Base-by-base conservation (phyloP, 495 filamentous ascomycete species). In the Paragyromitra xinjiangensis region DNA sequence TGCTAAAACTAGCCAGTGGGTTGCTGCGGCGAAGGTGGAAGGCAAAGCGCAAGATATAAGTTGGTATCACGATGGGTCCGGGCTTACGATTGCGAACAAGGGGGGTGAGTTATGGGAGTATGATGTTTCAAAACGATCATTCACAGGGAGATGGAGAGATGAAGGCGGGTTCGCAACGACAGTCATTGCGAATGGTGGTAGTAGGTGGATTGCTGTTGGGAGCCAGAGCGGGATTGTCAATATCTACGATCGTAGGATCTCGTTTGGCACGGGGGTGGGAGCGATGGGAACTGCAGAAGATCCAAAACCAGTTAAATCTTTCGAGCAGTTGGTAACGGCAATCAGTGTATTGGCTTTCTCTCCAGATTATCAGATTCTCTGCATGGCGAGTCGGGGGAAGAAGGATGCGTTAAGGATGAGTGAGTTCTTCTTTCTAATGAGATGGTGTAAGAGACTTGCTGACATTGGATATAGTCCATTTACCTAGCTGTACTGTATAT, bases 71-170 rank as follows among this genome's bases (percentile, higher is more conserved):
- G 87, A 92, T 72, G 88, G 88, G 6, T 67, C 39, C 24, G 88
- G 88, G 3, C 84, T 98, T 78, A 90, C 89, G 0, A 90, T 97
- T 44, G 88, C 90, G 2, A 93, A 92, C 66, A 94, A 93, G 80
- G 92, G 91, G 69, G 96, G 96, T 26, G 93, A 97, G 82, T 88
- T 97, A n/a, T 91, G 92, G n/a, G 95, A 99, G 84, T 98, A 91
- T 88, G 90, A 90, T 83, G 85, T 94, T 55, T 84, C 82, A 22
- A 82, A 88, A 37, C 87, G 86, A 50, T 86, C 89, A 6, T 90
- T 95, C 24, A 82, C 96, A 2, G 92, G 90, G 6, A 87, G 92
- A 29, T 99, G 96, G 95, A 86, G 89, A 14, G 95, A 99, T 81
- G 94, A 97, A 78, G 95, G 95, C 34, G 93, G 91, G 3, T 90